phyloP scores from a whole-genome alignment of 306 rosid species.

The Vigna radiata region DNA sequence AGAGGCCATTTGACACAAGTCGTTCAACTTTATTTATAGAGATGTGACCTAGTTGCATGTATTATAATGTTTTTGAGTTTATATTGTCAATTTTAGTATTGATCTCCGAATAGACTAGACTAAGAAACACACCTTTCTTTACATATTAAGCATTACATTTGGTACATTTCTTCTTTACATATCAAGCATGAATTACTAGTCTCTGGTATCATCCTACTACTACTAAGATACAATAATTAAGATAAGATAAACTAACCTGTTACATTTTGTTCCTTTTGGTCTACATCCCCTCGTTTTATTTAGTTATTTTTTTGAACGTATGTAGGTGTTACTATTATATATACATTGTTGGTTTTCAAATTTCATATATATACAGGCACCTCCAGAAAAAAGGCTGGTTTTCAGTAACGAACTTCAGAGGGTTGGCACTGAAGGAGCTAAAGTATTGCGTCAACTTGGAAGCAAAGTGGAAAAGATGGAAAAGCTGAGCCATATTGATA shows the following conservation, averaged over 20 bases:
- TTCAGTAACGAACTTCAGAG: slow-evolving; percentile 59
- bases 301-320: background rate
- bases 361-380: slow-evolving; percentile 50
- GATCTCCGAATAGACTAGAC: too few relatives aligned
- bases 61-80: too few relatives aligned
- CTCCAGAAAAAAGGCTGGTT: slow-evolving; percentile 64
- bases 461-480: slow-evolving; percentile 74
- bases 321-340: background rate
- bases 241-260: background rate
- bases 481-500: slow-evolving; percentile 48
- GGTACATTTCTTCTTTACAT: background rate
- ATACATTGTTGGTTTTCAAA: background rate
- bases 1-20: too few relatives aligned
- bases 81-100: too few relatives aligned
- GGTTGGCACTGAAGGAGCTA: slow-evolving; percentile 72
- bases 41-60: too few relatives aligned
- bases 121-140: too few relatives aligned
- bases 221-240: background rate
- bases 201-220: background rate
- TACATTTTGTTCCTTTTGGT: background rate
- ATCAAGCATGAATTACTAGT: background rate
- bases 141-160: too few relatives aligned
- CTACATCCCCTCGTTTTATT: background rate
- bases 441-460: slow-evolving; percentile 63
- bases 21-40: too few relatives aligned